phyloP scores from a whole-genome alignment of 164 flowering plant genomes.

The Vitis vinifera region ASM3070453v1 NC_081814.1:1144501-1145000 shows the following conservation, averaged over 20 bases:
- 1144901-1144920: slow-evolving; percentile 72
- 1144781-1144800: neutral
- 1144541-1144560: too few relatives aligned
- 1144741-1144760: neutral
- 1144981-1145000: neutral
- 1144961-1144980: neutral
- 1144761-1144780: neutral
- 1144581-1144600: neutral
- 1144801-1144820: slow-evolving; percentile 27
- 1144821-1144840: slow-evolving; percentile 84
- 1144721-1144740: neutral
- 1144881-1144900: slow-evolving; percentile 66
- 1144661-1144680: neutral
- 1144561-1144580: too few relatives aligned
- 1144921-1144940: slow-evolving; percentile 91
- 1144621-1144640: neutral
- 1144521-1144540: too few relatives aligned
- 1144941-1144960: slow-evolving; percentile 76
- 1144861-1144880: slow-evolving; percentile 82
- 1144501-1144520: too few relatives aligned
- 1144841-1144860: slow-evolving; percentile 99
- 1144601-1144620: neutral
- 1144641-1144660: neutral
- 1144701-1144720: neutral
- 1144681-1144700: neutral